Conservation (phyloP, 2,329 filamentous ascomycete genomes). For the Trichophyton benhamiae region DNA sequence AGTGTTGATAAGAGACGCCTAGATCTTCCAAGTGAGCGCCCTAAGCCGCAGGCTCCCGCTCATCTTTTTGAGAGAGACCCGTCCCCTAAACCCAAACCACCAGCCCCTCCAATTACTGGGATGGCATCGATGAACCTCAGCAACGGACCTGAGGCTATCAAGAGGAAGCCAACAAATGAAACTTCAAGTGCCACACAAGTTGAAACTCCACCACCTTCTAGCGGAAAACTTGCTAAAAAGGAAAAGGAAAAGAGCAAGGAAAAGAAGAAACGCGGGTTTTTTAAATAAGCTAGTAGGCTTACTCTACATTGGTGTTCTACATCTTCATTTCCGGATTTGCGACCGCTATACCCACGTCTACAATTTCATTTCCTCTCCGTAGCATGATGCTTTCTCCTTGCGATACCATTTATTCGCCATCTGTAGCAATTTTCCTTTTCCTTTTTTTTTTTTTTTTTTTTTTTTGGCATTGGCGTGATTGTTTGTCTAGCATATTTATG, state of each 20-base stretch:
- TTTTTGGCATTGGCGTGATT: constrained; percentile 1
- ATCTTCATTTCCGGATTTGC: background rate
- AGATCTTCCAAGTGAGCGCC: constrained; percentile 68
- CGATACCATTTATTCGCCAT: background rate
- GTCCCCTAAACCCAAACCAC: constrained; percentile 41
- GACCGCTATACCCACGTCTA: background rate
- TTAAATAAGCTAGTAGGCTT: constrained; percentile 6
- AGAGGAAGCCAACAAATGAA: constrained; percentile 8
- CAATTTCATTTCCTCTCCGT: background rate
- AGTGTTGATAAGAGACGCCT: constrained; percentile 62
- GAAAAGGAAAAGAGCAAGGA: constrained; percentile 41
- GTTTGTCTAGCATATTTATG: background rate
- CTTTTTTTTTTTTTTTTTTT: background rate
- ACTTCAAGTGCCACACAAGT: background rate
- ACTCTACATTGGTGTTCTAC: background rate
- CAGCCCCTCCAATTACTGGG: constrained; percentile 18
- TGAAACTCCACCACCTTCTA: background rate
- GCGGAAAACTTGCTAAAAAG: constrained; percentile 15
- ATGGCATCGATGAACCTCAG: constrained; percentile 29
- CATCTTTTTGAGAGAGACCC: constrained; percentile 69
- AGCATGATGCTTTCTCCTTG: background rate
- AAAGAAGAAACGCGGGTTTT: constrained; percentile 45
- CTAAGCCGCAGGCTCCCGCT: constrained; percentile 67
- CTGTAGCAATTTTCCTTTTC: background rate
- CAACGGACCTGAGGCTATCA: constrained; percentile 20